A percentile compares a stretch with the other conserved stretches of the same genome.
phyloP scores from a whole-genome alignment of 768 basidiomycete species.

The Russula foetens region DNA sequence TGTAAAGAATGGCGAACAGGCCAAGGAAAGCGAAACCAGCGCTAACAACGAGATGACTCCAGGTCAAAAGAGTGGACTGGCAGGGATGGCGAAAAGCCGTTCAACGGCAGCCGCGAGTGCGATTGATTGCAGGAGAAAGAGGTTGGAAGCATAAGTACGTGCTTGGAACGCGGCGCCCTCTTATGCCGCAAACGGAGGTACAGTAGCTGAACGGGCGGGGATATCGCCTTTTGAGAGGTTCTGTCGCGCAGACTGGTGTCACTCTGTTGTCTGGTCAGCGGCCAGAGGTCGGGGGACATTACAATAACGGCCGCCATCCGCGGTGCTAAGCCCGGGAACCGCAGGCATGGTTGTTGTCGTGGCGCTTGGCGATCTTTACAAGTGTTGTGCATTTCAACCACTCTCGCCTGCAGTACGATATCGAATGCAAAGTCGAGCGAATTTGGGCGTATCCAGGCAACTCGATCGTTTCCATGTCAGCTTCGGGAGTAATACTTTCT shows the following conservation, averaged over 20 bases:
- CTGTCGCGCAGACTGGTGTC: background rate
- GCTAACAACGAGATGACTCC: slow-evolving; percentile 31
- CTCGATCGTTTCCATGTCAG: background rate
- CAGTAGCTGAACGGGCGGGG: background rate
- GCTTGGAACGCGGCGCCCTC: background rate
- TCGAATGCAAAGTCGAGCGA: background rate
- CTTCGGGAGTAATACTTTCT: too few relatives aligned
- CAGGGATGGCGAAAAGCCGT: slow-evolving; percentile 29
- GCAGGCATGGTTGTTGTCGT: too few relatives aligned
- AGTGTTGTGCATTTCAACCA: too few relatives aligned
- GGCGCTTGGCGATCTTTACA: too few relatives aligned
- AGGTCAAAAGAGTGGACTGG: slow-evolving; percentile 34
- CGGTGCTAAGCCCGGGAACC: too few relatives aligned
- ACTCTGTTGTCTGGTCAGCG: too few relatives aligned
- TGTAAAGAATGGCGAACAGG: slow-evolving; percentile 21
- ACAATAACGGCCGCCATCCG: background rate
- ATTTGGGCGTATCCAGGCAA: background rate
- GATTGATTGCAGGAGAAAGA: slow-evolving; percentile 21
- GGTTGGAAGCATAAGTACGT: slow-evolving; percentile 9
- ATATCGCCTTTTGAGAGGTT: background rate
- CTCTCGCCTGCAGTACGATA: too few relatives aligned
- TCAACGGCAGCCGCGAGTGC: slow-evolving; percentile 33
- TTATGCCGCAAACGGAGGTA: too few relatives aligned
- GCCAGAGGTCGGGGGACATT: background rate
- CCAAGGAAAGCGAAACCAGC: slow-evolving; percentile 22